Evolutionary conservation across 129 eudicot species (phyloP).

Genomic region (Artemisia tridentata): DNA sequence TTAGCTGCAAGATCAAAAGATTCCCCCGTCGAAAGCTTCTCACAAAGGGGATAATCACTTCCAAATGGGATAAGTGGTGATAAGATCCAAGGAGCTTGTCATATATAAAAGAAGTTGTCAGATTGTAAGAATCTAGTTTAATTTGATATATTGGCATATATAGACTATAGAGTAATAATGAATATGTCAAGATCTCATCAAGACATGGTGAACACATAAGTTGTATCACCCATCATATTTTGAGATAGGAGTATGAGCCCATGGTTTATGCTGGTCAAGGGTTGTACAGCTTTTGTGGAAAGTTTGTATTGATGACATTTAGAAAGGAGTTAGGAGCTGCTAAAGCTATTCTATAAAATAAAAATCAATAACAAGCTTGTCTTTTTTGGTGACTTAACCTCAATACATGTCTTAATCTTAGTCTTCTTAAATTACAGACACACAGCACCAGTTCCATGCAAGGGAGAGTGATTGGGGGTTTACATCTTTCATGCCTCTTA

Average conservation of each 20-base stretch:
- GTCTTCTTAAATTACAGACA: conserved; percentile 45
- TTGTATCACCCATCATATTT: neutral
- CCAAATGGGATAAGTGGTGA: neutral
- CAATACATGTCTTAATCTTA: conserved; percentile 1
- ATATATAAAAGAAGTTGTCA: neutral
- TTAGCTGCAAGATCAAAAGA: conserved; percentile 1
- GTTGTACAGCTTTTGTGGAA: neutral
- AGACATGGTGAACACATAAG: neutral
- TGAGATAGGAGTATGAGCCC: neutral
- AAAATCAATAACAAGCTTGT: neutral
- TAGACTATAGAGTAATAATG: neutral
- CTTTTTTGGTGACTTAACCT: neutral
- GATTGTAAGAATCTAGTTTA: neutral
- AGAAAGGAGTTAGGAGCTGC: neutral
- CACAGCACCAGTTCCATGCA: conserved; percentile 90
- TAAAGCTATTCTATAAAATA: neutral
- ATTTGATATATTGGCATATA: too few species aligned
- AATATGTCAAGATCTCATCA: neutral
- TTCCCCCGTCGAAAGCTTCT: neutral
- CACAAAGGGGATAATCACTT: neutral
- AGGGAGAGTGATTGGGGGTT: conserved; percentile 99
- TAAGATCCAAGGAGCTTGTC: conserved; percentile 4
- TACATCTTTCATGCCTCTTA: conserved; percentile 90
- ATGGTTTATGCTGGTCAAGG: neutral
- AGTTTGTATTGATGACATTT: neutral